Evolutionary conservation across 371 early-diverging fungal genomes (phyloP), one percentile per base, ranked within the genome.

Genomic region (Syncephalastrum sp.): DNA sequence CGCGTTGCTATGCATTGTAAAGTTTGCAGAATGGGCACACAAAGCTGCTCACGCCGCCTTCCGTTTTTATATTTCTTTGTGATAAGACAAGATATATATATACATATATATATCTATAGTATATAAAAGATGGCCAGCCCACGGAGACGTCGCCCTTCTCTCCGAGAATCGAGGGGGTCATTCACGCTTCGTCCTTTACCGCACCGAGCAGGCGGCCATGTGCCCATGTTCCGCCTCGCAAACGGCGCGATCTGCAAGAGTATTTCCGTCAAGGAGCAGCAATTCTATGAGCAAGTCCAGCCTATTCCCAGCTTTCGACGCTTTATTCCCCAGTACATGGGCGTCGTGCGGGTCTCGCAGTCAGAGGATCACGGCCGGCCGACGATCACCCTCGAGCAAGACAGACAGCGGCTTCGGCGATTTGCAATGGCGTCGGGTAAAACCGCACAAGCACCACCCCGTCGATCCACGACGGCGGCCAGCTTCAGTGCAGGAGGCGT

Each of bases 141-240:
- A 33, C 7, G 38, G 38, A 33, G 38, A 33, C 38, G 38, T 12
- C 38, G 38, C 12, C 38, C 38, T 33, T 33, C 38, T 10, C 38
- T 33, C 12, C 38, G 38, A 33, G 38, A 33, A 33, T 33, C 38
- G 8, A 33, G 38, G 1, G 46, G 53, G 24, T 58, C 65, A 3
- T 53, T 68, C 23, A 64, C 67, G 12, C 55, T 70, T 7, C 46
- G 67, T 24, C 74, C 74, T 2, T 69, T 73, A 29, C 51, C 58
- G 19, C 65, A 70, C 48, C 63, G 70, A 57, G 74, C 65, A 25
- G 74, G 74, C 7, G 74, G 74, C 1, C 74, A 74, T 59, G 66
- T 70, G 17, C 63, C 68, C 24, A 61, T 74, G 46, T 74, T 74
- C 53, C 64, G 74, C 8, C 61, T 70, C 19, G 57, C 61, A 23